Base-by-base conservation (phyloP, 805 yeast species). In the Priceomyces melissophilus region DNA sequence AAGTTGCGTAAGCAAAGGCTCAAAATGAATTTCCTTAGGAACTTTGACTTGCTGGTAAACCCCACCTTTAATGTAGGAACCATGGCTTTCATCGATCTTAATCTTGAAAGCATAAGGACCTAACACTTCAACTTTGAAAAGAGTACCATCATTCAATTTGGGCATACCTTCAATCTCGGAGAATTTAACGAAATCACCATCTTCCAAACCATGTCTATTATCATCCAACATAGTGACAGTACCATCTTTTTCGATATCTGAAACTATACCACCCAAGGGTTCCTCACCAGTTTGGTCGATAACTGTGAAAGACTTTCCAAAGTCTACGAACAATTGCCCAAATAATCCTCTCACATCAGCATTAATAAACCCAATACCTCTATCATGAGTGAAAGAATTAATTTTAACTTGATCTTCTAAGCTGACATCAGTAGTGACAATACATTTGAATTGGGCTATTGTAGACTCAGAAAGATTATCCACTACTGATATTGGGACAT, bases 31-130 rank as follows among this genome's bases (percentile, higher is more conserved):
- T 20, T 69, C 72, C 37, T 61, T 63, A 23, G 99, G 98, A 55
- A 85, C 80, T 67, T 90, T 90, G 36, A 91, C 96, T 67, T 93
- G 95, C 16, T 89, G 85, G 71, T 87, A 93, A 37, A 87, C 71
- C 48, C 99, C 99, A 37, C 96, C 96, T 55, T 80, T 81, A 39
- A 69, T 62, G 58, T 88, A 93, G 2, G 71, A 62, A 15, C 90
- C 96, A 63, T 65, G 71, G 17, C 63, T 50, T 15, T 69, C 69
- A 47, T 76, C 78, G 43, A 78, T 70, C 41, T 79, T 75, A 44
- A 91, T 79, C 57, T 79, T 81, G 73, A 86, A 93, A 2, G 97
- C 95, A 58, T 78, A 89, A n/a, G 99, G 99, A 11, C 98, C 99
- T 45, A 85, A 72, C 1, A 89, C 97, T 57, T 81, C 84, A 39